Evolutionary conservation across 306 rosid species (phyloP).

Genomic region (Rosa rugosa): DNA sequence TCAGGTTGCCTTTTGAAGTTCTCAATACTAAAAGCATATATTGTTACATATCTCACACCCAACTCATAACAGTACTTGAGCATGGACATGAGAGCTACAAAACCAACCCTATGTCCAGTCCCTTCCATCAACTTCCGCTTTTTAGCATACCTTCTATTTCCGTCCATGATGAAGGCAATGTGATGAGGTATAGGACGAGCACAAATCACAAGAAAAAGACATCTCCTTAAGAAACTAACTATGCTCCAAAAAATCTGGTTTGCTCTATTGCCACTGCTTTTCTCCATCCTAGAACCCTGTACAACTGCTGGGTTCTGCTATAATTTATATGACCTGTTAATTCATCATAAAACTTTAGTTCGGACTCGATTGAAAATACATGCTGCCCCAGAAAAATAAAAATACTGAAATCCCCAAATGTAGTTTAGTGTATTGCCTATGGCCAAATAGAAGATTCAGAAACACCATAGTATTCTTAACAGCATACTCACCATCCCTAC

Average conservation of each 20-base stretch:
- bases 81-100: conserved; percentile 31
- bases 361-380: neutral
- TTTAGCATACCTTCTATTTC: conserved; percentile 38
- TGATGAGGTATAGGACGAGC: conserved; percentile 36
- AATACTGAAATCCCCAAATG: neutral
- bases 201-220: conserved; percentile 27
- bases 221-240: conserved; percentile 29
- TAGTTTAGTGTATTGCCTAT: neutral
- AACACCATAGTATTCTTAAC: neutral
- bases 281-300: conserved; percentile 12
- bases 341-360: neutral
- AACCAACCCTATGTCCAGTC: conserved; percentile 34
- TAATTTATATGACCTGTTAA: conserved; percentile 11
- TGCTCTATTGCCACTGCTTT: conserved; percentile 7
- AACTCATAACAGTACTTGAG: conserved; percentile 38
- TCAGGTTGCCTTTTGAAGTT: conserved; percentile 37
- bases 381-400: neutral
- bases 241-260: conserved; percentile 19
- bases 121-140: conserved; percentile 28
- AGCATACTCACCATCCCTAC: neutral
- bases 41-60: conserved; percentile 40
- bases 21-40: conserved; percentile 43
- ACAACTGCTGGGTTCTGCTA: conserved; percentile 9
- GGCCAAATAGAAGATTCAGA: neutral
- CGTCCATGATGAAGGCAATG: conserved; percentile 47